Percentiles rank a stretch among this genome's conserved stretches.
Conservation (phyloP, 768 basidiomycete species). For the Naganishia friedmannii region DNA sequence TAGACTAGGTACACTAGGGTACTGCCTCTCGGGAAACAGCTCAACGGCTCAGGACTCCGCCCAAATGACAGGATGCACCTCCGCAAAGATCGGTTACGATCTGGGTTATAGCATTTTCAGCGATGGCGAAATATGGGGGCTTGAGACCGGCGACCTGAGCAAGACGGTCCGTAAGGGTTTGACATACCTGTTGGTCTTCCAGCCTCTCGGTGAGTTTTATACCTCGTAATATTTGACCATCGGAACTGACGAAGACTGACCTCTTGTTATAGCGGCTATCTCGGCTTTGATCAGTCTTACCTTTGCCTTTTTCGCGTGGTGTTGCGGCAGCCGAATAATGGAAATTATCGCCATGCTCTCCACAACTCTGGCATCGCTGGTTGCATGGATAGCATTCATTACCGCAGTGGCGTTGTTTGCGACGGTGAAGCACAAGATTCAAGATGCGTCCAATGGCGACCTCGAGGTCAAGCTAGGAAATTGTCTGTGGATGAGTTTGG, state of each 20-base stretch:
- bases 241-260: background rate
- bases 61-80: conserved; percentile 19
- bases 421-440: conserved; percentile 13
- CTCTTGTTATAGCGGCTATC: conserved; percentile 35
- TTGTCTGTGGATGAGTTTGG: conserved; percentile 26
- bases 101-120: conserved; percentile 8
- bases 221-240: background rate
- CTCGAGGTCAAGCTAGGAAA: conserved; percentile 11
- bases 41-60: background rate
- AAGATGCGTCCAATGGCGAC: conserved; percentile 1
- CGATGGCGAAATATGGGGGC: conserved; percentile 7
- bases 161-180: conserved; percentile 20
- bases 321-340: conserved; percentile 35
- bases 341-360: conserved; percentile 38
- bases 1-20: conserved; percentile 23
- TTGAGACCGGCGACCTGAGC: background rate
- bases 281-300: conserved; percentile 40
- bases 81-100: conserved; percentile 17
- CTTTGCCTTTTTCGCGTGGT: conserved; percentile 45
- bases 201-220: conserved; percentile 21
- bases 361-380: conserved; percentile 4
- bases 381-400: conserved; percentile 23
- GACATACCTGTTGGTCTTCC: conserved; percentile 24
- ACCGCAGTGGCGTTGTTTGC: conserved; percentile 15
- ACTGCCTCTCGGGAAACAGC: conserved; percentile 10